Base-by-base conservation (phyloP, 306 rosid genomes). In the Sicyos edulis region DNA sequence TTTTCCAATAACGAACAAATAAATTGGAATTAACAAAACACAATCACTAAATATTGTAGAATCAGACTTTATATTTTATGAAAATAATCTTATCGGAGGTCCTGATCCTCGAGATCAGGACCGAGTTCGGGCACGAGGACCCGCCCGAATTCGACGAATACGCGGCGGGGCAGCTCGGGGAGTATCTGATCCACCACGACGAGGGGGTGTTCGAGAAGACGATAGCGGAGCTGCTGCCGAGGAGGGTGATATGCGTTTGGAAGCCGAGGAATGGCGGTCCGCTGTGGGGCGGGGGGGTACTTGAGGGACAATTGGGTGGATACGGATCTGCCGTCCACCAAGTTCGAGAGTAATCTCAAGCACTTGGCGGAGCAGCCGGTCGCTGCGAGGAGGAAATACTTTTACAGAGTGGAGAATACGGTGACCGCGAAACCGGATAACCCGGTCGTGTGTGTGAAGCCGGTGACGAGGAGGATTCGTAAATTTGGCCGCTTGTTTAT, bases 331-430 rank as follows among this genome's bases (percentile, higher is more conserved):
- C 98, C 98, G 7, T 87, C 89, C 0, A 92, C 96, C 2, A 92
- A 92, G 21, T 92, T 92, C 49, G 93, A 92, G 13, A 83, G 88
- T 21, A 92, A 92, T 64, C 47, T 88, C 81, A 84, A 92, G 82
- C 70, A 85, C 85, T 74, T 90, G 91, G 73, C 87, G 29, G 84
- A 87, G 70, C 96, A 90, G 12, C 76, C 88, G 0, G 78, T 90
- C 8, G 90, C 82, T 50, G 15, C 82, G 7, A 74, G 86, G 0
- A 82, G 98, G 74, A 88, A 85, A 15, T 92, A 72, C 78, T 92
- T 92, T 62, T 90, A 92, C 52, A 87, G 96, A 81, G 88, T 92
- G 81, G 96, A 92, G 90, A 92, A 92, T 70, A 92, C 96, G 10
- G 93, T 81, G 15, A 92, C 96, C 0, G 93, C 98, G 0, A 86